These are phyloP conservation scores for Cutaneotrichosporon cutaneum DNA, from an alignment of 1,284 basidiomycete genomes.

Conservation along the genomic window DNA sequence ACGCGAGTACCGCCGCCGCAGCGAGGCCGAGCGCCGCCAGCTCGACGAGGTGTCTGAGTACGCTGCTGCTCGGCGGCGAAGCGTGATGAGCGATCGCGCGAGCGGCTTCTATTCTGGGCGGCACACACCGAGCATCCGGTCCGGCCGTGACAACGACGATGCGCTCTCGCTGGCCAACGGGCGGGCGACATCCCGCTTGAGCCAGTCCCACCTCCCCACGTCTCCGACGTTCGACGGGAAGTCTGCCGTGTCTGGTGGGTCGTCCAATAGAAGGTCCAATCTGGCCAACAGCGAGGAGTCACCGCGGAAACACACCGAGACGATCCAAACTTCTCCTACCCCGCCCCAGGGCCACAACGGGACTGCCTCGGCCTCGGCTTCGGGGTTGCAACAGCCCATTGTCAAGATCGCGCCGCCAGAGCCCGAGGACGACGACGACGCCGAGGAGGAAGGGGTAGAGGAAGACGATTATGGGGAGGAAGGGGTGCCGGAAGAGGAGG, in stretches of 20 bases:
- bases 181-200: constrained; percentile 4
- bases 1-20: constrained; percentile 38
- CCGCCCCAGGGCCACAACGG: background rate
- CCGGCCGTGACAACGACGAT: constrained; percentile 15
- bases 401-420: constrained; percentile 7
- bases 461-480: constrained; percentile 3
- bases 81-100: constrained; percentile 42
- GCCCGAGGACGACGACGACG: background rate
- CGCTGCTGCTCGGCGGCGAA: constrained; percentile 40
- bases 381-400: background rate
- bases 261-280: constrained; percentile 4
- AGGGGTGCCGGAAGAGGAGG: constrained; percentile 1
- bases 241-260: constrained; percentile 12
- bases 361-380: background rate
- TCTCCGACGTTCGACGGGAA: constrained; percentile 35
- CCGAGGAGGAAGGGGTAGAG: background rate
- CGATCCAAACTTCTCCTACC: background rate
- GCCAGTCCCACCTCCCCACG: constrained; percentile 31
- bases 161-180: constrained; percentile 3
- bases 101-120: constrained; percentile 29
- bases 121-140: constrained; percentile 34
- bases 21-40: constrained; percentile 43
- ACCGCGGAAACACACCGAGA: constrained; percentile 25
- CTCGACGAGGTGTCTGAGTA: constrained; percentile 44
- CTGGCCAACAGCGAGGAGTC: constrained; percentile 18